Evolutionary conservation across 805 yeast species (phyloP), one percentile per base, ranked within the genome.

Genomic region (Priceomyces medius): DNA sequence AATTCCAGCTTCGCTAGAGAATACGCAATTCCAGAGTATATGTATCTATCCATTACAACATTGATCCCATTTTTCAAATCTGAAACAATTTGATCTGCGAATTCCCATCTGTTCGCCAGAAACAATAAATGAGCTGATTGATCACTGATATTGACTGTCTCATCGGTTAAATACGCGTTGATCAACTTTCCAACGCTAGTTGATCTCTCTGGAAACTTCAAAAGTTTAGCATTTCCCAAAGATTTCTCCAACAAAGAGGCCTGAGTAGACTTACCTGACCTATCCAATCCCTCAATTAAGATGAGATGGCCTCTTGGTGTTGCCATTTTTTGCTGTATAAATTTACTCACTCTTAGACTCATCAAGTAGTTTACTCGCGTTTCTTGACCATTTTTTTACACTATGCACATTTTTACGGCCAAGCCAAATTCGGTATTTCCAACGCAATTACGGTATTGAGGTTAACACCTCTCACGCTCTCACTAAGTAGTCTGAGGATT

Each of bases 231-330:
- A 31, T 44, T 37, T 1, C 42, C 38, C 3, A 64, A 49, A 21
- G 44, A 40, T 9, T 39, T 37, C 1, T 53, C 40, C 3, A 70
- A 57, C 3, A 74, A 74, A 4, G 64, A 55, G 1, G 70, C 68
- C 58, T 93, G 99, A 0, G 97, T 89, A 2, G 96, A 79, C 55
- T 93, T 93, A 0, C 99, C 99, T 0, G 97, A 84, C 37, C 99
- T 68, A 55, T 93, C 99, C 1, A 93, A 76, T 0, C 99, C 99
- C 62, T 93, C 99, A 2, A 93, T 73, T 1, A 88, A 76, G 17
- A 93, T 83, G 28, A 93, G 66, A 35, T 76, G 73, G 2, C 97
- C 98, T 47, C 97, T 54, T 20, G 26, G 17, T 3, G 13, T 16
- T 18, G 35, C 7, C 43, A 40, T 40, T 18, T 32, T 19, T 19